Evolutionary conservation across 176 grass and related monocot genomes (phyloP).

Genomic region (Musa schizocarpa): DNA sequence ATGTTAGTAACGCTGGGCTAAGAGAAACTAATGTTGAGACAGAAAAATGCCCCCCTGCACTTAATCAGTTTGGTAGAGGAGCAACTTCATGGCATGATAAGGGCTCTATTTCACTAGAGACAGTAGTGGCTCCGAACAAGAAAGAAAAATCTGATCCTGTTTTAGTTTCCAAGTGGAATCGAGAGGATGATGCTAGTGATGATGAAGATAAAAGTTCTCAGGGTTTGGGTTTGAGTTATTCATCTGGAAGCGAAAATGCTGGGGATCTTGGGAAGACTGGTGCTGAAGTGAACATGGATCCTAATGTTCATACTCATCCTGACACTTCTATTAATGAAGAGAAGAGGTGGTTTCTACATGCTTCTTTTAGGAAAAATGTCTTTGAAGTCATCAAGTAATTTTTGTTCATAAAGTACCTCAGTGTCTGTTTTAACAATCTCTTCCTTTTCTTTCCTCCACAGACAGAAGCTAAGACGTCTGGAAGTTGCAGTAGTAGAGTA

Average conservation of each 20-base stretch:
- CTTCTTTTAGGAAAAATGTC: conserved; percentile 12
- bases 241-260: conserved; percentile 80
- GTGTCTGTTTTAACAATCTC: background rate
- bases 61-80: conserved; percentile 25
- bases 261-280: conserved; percentile 39
- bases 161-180: conserved; percentile 86
- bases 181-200: conserved; percentile 60
- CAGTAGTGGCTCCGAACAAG: conserved; percentile 29
- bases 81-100: conserved; percentile 7
- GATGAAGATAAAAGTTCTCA: conserved; percentile 52
- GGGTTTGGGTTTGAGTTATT: conserved; percentile 84
- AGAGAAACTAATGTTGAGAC: conserved; percentile 29
- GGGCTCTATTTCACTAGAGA: conserved; percentile 26
- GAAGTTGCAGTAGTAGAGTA: conserved; percentile 93
- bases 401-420: background rate
- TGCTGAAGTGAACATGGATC: conserved; percentile 32
- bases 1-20: conserved; percentile 21
- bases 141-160: conserved; percentile 63
- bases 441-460: conserved; percentile 22
- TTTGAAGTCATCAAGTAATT: background rate
- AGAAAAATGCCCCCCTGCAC: conserved; percentile 17
- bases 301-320: conserved; percentile 29
- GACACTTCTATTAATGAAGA: conserved; percentile 79
- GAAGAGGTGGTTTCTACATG: conserved; percentile 55
- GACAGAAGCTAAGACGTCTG: conserved; percentile 79